Conservation (phyloP, 2,329 filamentous ascomycete genomes). For the Diaporthe australafricana region DNA sequence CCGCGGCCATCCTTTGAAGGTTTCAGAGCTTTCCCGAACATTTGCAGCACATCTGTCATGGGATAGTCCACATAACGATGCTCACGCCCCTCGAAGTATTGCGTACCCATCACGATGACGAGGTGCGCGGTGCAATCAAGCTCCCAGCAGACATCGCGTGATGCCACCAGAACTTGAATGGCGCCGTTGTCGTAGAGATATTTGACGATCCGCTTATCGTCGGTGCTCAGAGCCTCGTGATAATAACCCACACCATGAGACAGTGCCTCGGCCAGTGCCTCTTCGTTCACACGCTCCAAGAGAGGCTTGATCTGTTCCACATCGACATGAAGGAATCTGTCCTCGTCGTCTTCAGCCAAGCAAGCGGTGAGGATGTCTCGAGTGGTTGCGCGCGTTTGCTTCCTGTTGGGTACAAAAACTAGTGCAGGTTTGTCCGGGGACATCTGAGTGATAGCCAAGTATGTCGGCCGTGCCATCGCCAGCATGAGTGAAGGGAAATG, state of each 20-base stretch:
- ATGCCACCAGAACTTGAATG: constrained; percentile 82
- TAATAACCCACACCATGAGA: constrained; percentile 97
- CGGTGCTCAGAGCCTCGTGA: constrained; percentile 89
- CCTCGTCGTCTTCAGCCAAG: constrained; percentile 89
- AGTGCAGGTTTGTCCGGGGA: constrained; percentile 91
- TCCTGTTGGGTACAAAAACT: constrained; percentile 91
- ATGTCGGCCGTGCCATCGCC: constrained; percentile 96
- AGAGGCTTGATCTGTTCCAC: constrained; percentile 85
- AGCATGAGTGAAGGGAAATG: constrained; percentile 99
- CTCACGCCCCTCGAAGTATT: constrained; percentile 96
- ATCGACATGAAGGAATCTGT: constrained; percentile 90
- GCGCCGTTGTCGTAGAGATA: constrained; percentile 91
- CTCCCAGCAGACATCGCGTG: constrained; percentile 96
- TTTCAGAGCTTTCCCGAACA: constrained; percentile 94
- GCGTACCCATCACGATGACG: constrained; percentile 96
- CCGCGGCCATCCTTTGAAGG: constrained; percentile 82
- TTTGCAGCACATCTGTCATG: constrained; percentile 92
- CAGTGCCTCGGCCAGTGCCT: constrained; percentile 86
- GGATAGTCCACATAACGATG: constrained; percentile 98
- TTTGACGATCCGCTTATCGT: constrained; percentile 93
- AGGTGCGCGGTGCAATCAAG: constrained; percentile 88
- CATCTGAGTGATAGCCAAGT: constrained; percentile 87
- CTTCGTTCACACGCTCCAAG: constrained; percentile 85
- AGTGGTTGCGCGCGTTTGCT: constrained; percentile 90
- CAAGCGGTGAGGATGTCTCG: constrained; percentile 90